Evolutionary conservation across 208 protist species (phyloP), one percentile per base, ranked within the genome.

Genomic region (Histomonas meleagridis): DNA sequence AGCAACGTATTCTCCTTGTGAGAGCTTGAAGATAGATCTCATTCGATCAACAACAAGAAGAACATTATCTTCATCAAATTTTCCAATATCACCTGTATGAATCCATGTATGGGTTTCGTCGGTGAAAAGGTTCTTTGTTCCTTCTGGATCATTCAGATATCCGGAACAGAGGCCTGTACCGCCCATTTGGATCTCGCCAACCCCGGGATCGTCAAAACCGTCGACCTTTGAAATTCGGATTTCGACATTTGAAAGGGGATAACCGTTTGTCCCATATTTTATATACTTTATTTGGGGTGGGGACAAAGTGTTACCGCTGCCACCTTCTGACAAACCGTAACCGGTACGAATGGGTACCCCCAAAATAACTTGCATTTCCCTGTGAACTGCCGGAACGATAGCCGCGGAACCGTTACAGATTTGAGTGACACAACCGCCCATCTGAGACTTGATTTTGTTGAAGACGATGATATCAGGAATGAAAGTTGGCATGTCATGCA

Each of bases 1-100:
- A 49, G 86, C 86, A 28, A 91, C 55, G 35, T 91, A 91, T 69
- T 91, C 86, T 32, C 95, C 96, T 86, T 97, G 95, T 3, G 95
- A 93, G 1, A 97, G 91, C 91, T 97, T 97, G 91, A 97, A 97
- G 28, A 96, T 95, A 91, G 96, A 94, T 78, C 97, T 97, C 90
- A 95, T 95, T 55, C 96, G 90, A 91, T 97, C 96, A 91, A 97
- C 96, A 92, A 97, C 96, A 21, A 18, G 18, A 26, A 91, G 69
- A 60, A n/a, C 48, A 46, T 53, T 53, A 49, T 91, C 55, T 5
- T 38, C 3, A 26, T 91, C 55, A 32, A 35, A 69, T n/a, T 65
- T 60, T 21, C 86, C 86, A 40, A 91, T 43, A 91, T 91, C 86
- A 14, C 86, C 86, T 48, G 86, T 91, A 16, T 49, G 35, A 21